Evolutionary conservation across 169 alveolate species (phyloP), one percentile per base, ranked within the genome.

Genomic region (Cyclospora cayetanensis): DNA sequence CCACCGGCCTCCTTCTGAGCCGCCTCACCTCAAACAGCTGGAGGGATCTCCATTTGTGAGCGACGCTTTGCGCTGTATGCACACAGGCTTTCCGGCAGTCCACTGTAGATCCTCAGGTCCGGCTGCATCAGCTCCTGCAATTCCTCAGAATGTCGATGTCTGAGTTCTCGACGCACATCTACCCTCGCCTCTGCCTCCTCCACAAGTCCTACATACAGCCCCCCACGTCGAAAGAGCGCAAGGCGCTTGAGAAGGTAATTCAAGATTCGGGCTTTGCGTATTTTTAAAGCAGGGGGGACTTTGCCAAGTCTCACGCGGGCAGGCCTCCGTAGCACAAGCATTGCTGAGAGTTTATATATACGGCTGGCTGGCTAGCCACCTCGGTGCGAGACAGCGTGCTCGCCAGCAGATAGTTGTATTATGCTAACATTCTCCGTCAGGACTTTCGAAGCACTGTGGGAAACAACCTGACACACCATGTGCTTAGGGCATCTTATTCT

Each of bases 171-270:
- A 41, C 84, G 29, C 88, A 83, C 63, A 83, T 91, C 53, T 91
- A 91, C 35, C 95, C 90, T 22, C 94, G 86, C 70, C 87, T 93
- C 77, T 95, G 52, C 83, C 95, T 92, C 88, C 88, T 84, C 63
- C 95, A 90, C 63, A 86, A 43, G 79, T 93, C 92, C 82, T 93
- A 77, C 92, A 70, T 72, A 35, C 87, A 86, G 84, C 88, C 88
- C n/a, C 31, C 88, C 2, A 63, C 50, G 53, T 34, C 46, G 60
- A 52, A 66, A 25, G 94, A 91, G 76, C 89, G 68, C 55, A 86
- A 89, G 53, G 84, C 84, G 66, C 93, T 89, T 0, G 89, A 74
- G 60, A 37, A 89, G 83, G 88, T 79, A 79, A 34, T 7, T 46
- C 12, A 5, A 29, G 18, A 29, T 18, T 1, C n/a, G n/a, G n/a